Percentiles rank a stretch among this genome's conserved stretches.
Conservation (phyloP, 2,329 filamentous ascomycete genomes). For the Colletotrichum gigasporum region DNA sequence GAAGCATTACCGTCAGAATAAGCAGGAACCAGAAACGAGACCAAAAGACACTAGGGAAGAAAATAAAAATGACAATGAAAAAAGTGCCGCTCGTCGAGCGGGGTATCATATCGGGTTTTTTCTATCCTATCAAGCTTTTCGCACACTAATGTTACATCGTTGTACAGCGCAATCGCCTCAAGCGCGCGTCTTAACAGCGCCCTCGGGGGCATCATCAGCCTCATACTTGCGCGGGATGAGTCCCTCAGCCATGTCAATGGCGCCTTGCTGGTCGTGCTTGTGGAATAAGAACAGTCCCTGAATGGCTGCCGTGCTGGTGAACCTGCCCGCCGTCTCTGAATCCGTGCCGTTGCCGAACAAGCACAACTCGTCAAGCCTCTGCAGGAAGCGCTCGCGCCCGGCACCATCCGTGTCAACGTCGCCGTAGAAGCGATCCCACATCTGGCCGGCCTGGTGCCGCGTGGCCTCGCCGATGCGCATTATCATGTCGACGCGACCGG, state of each 20-base stretch:
- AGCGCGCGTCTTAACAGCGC: conserved; percentile 52
- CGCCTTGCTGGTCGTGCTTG: conserved; percentile 89
- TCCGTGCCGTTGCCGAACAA: conserved; percentile 70
- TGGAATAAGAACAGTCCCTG: conserved; percentile 96
- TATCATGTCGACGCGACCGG: conserved; percentile 93
- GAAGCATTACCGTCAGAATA: too few relatives aligned
- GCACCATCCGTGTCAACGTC: conserved; percentile 75
- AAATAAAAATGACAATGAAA: too few relatives aligned
- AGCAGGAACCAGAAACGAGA: too few relatives aligned
- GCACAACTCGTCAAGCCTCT: conserved; percentile 73
- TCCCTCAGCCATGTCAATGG: conserved; percentile 80
- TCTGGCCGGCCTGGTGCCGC: conserved; percentile 80
- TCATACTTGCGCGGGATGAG: conserved; percentile 68
- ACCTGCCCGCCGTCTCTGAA: conserved; percentile 54
- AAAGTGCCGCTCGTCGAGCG: too few relatives aligned
- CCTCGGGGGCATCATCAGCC: conserved; percentile 51
- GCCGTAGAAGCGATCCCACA: conserved; percentile 97
- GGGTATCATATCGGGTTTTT: conserved; percentile 20
- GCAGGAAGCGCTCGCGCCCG: conserved; percentile 75
- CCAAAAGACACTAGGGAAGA: too few relatives aligned
- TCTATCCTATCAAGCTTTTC: conserved; percentile 7
- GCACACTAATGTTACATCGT: conserved; percentile 23
- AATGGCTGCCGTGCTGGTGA: conserved; percentile 87
- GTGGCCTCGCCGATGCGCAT: conserved; percentile 90
- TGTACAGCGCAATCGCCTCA: conserved; percentile 31